Base-by-base conservation (phyloP, 108 stramenopile species). In the Nannochloropsis gaditana region DNA sequence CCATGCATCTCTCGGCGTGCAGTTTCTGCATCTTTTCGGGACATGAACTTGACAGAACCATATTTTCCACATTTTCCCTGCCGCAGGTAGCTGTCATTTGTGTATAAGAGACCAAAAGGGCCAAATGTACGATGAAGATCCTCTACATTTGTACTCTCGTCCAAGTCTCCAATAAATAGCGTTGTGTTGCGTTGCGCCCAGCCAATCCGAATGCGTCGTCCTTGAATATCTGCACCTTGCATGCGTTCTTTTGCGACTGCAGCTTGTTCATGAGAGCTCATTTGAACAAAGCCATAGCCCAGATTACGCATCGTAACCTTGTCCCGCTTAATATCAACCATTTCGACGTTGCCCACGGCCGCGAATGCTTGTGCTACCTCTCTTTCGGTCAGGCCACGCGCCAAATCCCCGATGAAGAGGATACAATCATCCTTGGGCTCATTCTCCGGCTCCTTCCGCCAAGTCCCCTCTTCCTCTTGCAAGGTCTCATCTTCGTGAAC, bases 171-270 rank as follows among this genome's bases (percentile, higher is more conserved):
- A 21, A 87, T 83, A 79, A 41, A 81, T 9, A 87, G 83, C 9
- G 87, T 44, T 21, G 87, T 84, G 84, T 87, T 87, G 42, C 83
- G 83, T 80, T 87, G 87, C 44, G 87, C 87, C 87, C 87, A 87
- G 79, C 87, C 87, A 5, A 87, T 80, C 17, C 87, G 83, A 44
- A 87, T 80, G 44, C 84, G 80, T 9, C 87, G 21, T 5, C 80
- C 80, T 42, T 81, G 80, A 41, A 81, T 81, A 5, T 81, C 80
- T 11, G 31, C 41, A 11, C 44, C 83, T 44, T 87, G 86, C 86
- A 87, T 87, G 45, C 82, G 79, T 21, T 87, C 79, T 41, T 87
- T 87, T 15, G 87, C 87, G 15, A 43, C 84, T 43, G 44, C 9
- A 44, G 87, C 87, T n/a, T 87, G 80, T 41, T 84, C 80, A 31